Conservation (phyloP, 106 monocot genomes). For the Xerophyta viscosa region DNA sequence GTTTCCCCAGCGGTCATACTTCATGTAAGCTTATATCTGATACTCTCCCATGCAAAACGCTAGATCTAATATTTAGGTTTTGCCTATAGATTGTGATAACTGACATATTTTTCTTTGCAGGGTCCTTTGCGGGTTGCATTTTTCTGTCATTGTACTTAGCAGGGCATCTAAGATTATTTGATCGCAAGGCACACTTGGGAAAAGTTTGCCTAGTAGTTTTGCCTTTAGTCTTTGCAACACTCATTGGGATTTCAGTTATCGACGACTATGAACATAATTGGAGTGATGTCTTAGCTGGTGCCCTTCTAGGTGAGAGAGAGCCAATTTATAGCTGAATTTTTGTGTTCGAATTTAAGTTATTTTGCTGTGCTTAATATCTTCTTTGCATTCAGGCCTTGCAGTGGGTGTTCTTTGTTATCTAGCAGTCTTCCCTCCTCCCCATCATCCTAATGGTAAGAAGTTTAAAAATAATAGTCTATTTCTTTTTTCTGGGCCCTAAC, state of each 20-base stretch:
- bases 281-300: conserved; percentile 81
- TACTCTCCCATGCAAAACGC: background rate
- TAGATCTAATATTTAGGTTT: no score
- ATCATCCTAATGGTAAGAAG: conserved; percentile 49
- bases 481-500: no score
- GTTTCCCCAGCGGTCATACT: conserved; percentile 68
- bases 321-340: no score
- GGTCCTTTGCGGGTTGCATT: conserved; percentile 65
- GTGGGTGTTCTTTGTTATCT: conserved; percentile 59
- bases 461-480: no score
- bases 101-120: conserved; percentile 34
- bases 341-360: no score
- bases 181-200: conserved; percentile 50
- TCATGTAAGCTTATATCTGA: conserved; percentile 34
- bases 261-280: conserved; percentile 86
- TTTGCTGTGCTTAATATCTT: background rate
- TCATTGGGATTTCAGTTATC: conserved; percentile 62
- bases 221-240: conserved; percentile 51
- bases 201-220: conserved; percentile 73
- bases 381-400: conserved; percentile 32
- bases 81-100: no score
- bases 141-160: conserved; percentile 65
- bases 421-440: conserved; percentile 73
- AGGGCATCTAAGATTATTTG: conserved; percentile 61
- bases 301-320: conserved; percentile 70